Evolutionary conservation across 1,139 yeast genomes (phyloP).

Genomic region (Taiozyma sp.): DNA sequence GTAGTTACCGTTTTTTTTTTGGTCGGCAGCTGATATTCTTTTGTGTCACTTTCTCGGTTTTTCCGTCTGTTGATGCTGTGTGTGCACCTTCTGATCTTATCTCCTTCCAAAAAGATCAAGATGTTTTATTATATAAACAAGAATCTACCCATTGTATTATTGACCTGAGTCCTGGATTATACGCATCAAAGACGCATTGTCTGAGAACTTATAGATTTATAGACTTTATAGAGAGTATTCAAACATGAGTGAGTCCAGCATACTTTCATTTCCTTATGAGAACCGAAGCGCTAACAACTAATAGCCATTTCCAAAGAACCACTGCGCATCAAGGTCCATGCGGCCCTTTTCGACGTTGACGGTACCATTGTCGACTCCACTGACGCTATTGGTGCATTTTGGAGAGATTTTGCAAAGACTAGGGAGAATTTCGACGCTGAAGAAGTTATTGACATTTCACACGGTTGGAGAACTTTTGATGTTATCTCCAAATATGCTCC

Average conservation of each 20-base stretch:
- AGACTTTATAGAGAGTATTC: not conserved
- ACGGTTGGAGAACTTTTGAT: constrained; percentile 81
- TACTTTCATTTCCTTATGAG: not conserved
- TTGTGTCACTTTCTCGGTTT: not conserved
- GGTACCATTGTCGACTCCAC: constrained; percentile 82
- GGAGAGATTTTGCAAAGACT: constrained; percentile 68
- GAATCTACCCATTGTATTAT: not conserved
- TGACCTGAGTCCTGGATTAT: too few species aligned
- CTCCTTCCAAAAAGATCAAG: not conserved
- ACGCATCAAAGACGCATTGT: not conserved
- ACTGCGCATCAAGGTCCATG: constrained; percentile 19
- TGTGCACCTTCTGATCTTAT: not conserved
- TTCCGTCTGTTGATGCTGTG: not conserved
- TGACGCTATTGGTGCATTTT: constrained; percentile 74
- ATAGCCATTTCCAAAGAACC: constrained; percentile 7
- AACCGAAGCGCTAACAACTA: not conserved
- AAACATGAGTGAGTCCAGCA: not conserved
- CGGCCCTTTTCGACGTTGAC: constrained; percentile 70
- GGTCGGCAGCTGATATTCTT: not conserved
- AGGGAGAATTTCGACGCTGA: constrained; percentile 71
- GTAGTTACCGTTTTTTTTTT: too few species aligned
- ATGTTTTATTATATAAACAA: not conserved
- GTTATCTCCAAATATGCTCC: constrained; percentile 72
- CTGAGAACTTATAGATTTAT: not conserved
- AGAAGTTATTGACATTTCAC: constrained; percentile 67